phyloP scores from a whole-genome alignment of 2,329 filamentous ascomycete species.

The Hortaea sp. region DNA sequence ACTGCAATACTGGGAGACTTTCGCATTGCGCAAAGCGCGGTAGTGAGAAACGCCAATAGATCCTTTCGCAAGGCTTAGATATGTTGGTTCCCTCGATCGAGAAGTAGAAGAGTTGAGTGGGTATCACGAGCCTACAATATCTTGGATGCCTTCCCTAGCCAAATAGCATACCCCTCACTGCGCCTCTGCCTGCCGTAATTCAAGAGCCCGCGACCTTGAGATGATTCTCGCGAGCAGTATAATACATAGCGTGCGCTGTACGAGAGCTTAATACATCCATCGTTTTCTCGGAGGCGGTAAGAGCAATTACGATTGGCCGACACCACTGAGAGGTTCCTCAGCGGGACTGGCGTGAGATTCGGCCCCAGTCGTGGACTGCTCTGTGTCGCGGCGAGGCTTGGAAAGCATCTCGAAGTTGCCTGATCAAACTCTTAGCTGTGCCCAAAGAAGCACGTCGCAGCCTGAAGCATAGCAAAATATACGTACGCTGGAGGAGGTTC shows the following conservation, averaged over 20 bases:
- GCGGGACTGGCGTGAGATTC: slow-evolving; percentile 15
- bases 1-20: too few species aligned
- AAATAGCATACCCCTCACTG: too few species aligned
- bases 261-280: neutral
- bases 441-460: neutral
- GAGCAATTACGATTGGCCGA: slow-evolving; percentile 15
- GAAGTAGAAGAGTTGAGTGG: too few species aligned
- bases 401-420: slow-evolving; percentile 41
- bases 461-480: neutral
- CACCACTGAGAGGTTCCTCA: slow-evolving; percentile 20
- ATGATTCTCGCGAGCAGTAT: too few species aligned
- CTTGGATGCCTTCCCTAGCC: too few species aligned
- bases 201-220: too few species aligned
- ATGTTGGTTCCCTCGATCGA: too few species aligned
- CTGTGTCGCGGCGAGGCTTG: slow-evolving; percentile 15
- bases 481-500: slow-evolving; percentile 72
- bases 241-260: neutral
- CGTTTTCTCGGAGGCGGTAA: neutral
- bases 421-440: slow-evolving; percentile 12
- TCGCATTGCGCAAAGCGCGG: too few species aligned
- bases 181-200: too few species aligned
- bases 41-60: too few species aligned
- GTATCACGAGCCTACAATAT: too few species aligned
- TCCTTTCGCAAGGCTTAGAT: too few species aligned
- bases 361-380: slow-evolving; percentile 3